phyloP scores from a whole-genome alignment of 768 basidiomycete species.

The Xerocomellus chrysenteron region DNA sequence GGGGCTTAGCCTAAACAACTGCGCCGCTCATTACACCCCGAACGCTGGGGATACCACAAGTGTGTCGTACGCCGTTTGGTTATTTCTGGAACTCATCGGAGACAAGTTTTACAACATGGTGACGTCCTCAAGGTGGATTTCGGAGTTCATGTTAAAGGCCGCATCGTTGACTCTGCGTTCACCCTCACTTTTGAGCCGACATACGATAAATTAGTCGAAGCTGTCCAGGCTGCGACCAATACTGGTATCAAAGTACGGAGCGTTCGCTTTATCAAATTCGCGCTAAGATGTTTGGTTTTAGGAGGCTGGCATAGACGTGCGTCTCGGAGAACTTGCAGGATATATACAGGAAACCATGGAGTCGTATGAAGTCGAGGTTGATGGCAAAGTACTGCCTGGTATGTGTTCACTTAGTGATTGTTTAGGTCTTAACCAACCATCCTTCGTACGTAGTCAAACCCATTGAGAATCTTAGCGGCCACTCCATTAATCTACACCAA shows the following conservation, averaged over 20 bases:
- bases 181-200: conserved; percentile 87
- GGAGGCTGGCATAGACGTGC: conserved; percentile 96
- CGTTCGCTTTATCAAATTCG: not conserved
- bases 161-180: conserved; percentile 94
- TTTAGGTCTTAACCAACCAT: not conserved
- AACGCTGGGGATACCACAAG: conserved; percentile 88
- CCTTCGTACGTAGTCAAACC: conserved; percentile 69
- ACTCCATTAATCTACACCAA: conserved; percentile 85
- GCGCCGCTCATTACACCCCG: conserved; percentile 95
- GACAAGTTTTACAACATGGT: conserved; percentile 69
- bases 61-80: conserved; percentile 36
- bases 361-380: conserved; percentile 94
- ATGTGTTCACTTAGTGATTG: not conserved
- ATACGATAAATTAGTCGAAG: conserved; percentile 85
- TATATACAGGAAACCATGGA: conserved; percentile 99
- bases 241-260: conserved; percentile 79
- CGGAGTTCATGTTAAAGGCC: conserved; percentile 96
- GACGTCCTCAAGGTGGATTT: conserved; percentile 97
- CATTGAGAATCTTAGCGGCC: conserved; percentile 92
- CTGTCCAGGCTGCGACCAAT: conserved; percentile 92
- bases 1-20: conserved; percentile 89
- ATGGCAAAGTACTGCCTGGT: conserved; percentile 82
- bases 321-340: conserved; percentile 89
- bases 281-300: conserved; percentile 30
- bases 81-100: conserved; percentile 6